Evolutionary conservation across 2,329 filamentous ascomycete species (phyloP).

Genomic region (Xylaria sp.): DNA sequence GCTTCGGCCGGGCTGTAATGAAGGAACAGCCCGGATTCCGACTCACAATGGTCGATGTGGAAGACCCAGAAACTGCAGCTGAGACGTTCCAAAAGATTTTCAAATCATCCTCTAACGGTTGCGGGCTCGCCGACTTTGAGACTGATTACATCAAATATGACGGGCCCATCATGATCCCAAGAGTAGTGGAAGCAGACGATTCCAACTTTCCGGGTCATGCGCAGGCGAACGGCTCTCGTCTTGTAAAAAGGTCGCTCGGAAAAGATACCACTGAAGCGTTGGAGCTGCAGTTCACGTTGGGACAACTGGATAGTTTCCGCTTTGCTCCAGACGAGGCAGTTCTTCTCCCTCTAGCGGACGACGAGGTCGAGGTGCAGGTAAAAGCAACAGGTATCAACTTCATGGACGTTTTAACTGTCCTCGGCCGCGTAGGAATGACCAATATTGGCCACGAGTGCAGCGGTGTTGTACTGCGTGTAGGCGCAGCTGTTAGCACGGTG

Average conservation of each 20-base stretch:
- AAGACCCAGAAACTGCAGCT: background rate
- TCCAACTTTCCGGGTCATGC: background rate
- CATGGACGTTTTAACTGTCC: slow-evolving; percentile 18
- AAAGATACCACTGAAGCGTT: background rate
- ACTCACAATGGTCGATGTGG: background rate
- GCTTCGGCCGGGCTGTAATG: background rate
- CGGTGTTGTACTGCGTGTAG: background rate
- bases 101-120: background rate
- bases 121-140: background rate
- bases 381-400: slow-evolving; percentile 23
- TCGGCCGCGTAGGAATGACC: slow-evolving; percentile 2
- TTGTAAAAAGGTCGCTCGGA: background rate
- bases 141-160: background rate
- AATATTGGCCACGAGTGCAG: background rate
- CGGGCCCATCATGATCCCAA: background rate
- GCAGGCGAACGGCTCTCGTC: background rate
- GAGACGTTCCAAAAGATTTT: background rate
- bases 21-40: background rate
- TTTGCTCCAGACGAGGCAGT: background rate
- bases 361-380: slow-evolving; percentile 19
- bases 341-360: background rate
- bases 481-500: background rate
- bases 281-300: background rate
- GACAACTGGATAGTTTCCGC: slow-evolving; percentile 7
- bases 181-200: background rate